Conservation (phyloP, 345 rosid genomes). For the Noccaea bulbosa region DNA sequence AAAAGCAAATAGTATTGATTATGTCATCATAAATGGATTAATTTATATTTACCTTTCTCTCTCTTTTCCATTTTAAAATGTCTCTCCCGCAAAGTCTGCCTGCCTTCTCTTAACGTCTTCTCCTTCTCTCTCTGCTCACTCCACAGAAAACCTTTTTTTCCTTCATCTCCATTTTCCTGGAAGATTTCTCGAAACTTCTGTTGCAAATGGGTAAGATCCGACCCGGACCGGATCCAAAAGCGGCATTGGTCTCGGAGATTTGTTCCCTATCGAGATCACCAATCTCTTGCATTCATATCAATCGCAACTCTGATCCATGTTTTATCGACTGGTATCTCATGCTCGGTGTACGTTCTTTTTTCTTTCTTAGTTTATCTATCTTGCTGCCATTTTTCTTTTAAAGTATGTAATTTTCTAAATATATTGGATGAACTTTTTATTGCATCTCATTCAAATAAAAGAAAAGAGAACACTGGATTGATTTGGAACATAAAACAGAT, state of each 20-base stretch:
- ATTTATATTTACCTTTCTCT: neutral
- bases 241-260: constrained; percentile 62
- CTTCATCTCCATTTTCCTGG: constrained; percentile 8
- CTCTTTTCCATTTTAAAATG: constrained; percentile 63
- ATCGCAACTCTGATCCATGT: constrained; percentile 40
- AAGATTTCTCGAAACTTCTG: constrained; percentile 9
- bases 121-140: constrained; percentile 28
- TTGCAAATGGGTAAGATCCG: constrained; percentile 56
- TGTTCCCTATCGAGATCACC: constrained; percentile 58
- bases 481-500: constrained; percentile 51
- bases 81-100: constrained; percentile 61
- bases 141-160: neutral
- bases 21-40: constrained; percentile 6
- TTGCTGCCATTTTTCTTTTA: neutral
- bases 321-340: constrained; percentile 92
- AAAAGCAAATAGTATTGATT: neutral
- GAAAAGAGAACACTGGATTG: neutral
- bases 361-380: neutral
- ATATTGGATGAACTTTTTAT: neutral
- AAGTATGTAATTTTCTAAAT: neutral
- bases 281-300: constrained; percentile 59
- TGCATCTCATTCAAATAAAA: neutral
- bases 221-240: constrained; percentile 51
- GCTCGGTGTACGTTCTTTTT: constrained; percentile 64
- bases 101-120: constrained; percentile 64